Evolutionary conservation across 176 grass and related monocot species (phyloP).

Genomic region (Oryza nivara): DNA sequence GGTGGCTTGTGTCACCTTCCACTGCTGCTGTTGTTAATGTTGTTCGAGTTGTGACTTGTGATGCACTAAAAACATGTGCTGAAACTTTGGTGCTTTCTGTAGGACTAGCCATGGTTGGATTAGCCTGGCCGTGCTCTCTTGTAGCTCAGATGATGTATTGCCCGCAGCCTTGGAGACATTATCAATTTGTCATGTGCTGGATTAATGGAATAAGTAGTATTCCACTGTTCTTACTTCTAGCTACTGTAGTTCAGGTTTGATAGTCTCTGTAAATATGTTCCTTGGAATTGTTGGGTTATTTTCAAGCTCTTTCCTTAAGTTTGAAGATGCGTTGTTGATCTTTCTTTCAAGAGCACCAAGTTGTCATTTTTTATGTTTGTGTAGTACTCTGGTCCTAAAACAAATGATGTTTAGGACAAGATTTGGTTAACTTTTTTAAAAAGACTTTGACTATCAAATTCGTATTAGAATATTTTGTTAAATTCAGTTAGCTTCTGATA

Average conservation of each 20-base stretch:
- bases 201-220: not conserved
- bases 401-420: too few species aligned
- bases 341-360: not conserved
- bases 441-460: too few species aligned
- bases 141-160: slow-evolving; percentile 13
- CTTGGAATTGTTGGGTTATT: slow-evolving; percentile 9
- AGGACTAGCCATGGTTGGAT: not conserved
- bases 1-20: slow-evolving; percentile 1
- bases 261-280: slow-evolving; percentile 29
- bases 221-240: not conserved
- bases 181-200: not conserved
- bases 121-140: slow-evolving; percentile 6
- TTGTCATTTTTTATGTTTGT: not conserved
- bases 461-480: too few species aligned
- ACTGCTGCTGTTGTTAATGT: slow-evolving; percentile 17
- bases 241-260: slow-evolving; percentile 10
- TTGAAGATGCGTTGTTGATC: not conserved
- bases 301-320: not conserved
- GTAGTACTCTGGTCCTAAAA: not conserved
- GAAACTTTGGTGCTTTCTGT: not conserved
- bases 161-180: not conserved
- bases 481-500: too few species aligned
- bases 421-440: too few species aligned
- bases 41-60: slow-evolving; percentile 11
- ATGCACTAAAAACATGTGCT: not conserved